Percentiles rank a stretch among this genome's conserved stretches.
phyloP scores from a whole-genome alignment of 768 basidiomycete genomes.

The Chlorophyllum brunneum region DNA sequence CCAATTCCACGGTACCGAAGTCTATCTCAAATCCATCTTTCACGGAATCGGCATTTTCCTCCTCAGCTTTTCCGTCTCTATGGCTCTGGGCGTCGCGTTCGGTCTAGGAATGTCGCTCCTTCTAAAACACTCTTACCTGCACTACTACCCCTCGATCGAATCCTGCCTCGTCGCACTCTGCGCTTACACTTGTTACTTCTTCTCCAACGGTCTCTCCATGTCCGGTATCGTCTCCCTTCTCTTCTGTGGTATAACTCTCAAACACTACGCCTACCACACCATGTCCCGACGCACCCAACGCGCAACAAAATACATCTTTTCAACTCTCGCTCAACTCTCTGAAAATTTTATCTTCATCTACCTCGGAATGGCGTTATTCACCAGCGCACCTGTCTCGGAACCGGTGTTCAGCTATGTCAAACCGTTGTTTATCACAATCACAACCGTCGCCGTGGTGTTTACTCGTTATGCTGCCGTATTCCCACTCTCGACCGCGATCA shows the following conservation, averaged over 20 bases:
- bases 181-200: constrained; percentile 97
- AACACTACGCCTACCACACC: constrained; percentile 99
- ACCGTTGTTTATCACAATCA: constrained; percentile 90
- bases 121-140: constrained; percentile 90
- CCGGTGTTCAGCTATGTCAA: constrained; percentile 85
- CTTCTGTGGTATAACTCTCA: constrained; percentile 98
- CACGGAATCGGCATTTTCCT: constrained; percentile 98
- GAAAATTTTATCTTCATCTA: constrained; percentile 99
- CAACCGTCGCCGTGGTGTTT: constrained; percentile 88
- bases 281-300: constrained; percentile 96
- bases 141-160: constrained; percentile 88
- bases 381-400: constrained; percentile 72
- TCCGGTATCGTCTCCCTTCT: constrained; percentile 96
- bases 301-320: constrained; percentile 94
- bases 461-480: constrained; percentile 96
- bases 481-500: constrained; percentile 92
- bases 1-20: constrained; percentile 86
- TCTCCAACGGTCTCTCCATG: constrained; percentile 94
- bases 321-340: constrained; percentile 87
- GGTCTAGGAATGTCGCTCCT: constrained; percentile 89
- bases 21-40: constrained; percentile 85
- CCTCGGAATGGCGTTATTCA: constrained; percentile 96
- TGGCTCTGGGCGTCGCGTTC: constrained; percentile 89
- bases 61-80: constrained; percentile 90
- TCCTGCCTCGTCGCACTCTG: constrained; percentile 93